Conservation (phyloP, 140 eudicot genomes). For the Stevia rebaudiana region DNA sequence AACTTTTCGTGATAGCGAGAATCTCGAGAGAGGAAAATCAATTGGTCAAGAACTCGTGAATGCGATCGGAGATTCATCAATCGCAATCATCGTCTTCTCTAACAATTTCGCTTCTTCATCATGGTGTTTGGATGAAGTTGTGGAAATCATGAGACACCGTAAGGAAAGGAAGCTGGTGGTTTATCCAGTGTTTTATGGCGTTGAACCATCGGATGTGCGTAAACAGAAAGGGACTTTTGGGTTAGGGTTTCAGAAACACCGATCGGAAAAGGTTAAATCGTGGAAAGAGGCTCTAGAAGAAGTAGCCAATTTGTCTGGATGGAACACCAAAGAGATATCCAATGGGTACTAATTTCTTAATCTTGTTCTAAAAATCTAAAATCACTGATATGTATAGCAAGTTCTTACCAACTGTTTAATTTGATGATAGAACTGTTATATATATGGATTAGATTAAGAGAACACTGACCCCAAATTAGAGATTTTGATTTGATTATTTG, state of each 20-base stretch:
- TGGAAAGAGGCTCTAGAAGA: constrained; percentile 18
- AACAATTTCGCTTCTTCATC: constrained; percentile 16
- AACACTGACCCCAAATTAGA: too few relatives aligned
- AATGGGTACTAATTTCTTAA: constrained; percentile 5
- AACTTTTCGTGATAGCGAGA: constrained; percentile 11
- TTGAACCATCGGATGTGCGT: constrained; percentile 20
- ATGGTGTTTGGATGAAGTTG: constrained; percentile 23
- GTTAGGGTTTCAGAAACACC: neutral
- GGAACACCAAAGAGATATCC: constrained; percentile 12
- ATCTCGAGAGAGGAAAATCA: constrained; percentile 18
- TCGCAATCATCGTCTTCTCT: constrained; percentile 5
- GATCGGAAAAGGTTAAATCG: neutral
- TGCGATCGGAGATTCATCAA: constrained; percentile 7
- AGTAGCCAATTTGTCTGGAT: constrained; percentile 20
- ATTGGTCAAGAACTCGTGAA: constrained; percentile 13
- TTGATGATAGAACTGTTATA: neutral
- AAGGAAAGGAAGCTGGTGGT: neutral
- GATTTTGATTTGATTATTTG: too few relatives aligned
- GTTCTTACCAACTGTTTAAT: neutral
- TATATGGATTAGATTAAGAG: too few relatives aligned
- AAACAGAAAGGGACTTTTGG: constrained; percentile 12
- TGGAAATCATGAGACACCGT: constrained; percentile 16
- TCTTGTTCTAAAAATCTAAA: neutral
- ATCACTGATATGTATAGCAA: neutral
- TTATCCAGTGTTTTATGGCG: constrained; percentile 22